Percentiles rank a stretch among this genome's conserved stretches.
Evolutionary conservation across 768 basidiomycete genomes (phyloP).

Genomic region (Pleurotus tuber-regium): DNA sequence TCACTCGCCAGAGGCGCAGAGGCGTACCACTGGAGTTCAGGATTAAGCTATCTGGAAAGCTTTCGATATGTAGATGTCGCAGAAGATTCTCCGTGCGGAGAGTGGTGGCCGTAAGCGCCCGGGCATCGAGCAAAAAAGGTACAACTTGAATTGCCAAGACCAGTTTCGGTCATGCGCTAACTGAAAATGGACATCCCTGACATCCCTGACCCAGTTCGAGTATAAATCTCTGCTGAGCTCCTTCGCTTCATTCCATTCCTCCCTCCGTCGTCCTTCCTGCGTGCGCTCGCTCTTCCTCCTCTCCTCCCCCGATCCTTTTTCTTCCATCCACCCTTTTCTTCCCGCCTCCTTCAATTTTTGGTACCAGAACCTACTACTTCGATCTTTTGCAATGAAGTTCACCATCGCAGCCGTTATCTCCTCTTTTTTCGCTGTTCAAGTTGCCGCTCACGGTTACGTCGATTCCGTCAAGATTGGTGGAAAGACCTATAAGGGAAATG

Average conservation of each 20-base stretch:
- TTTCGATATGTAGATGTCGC: not conserved
- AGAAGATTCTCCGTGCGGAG: not conserved
- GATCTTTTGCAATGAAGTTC: conserved; percentile 1
- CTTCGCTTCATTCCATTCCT: conserved; percentile 3
- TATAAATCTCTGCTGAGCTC: not conserved
- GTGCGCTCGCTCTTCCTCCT: not conserved
- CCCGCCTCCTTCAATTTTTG: not conserved
- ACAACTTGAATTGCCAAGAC: conserved; percentile 4
- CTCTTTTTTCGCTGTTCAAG: conserved; percentile 15
- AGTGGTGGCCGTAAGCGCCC: conserved; percentile 1
- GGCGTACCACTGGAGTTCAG: not conserved
- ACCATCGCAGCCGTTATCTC: conserved; percentile 3
- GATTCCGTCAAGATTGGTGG: conserved; percentile 36
- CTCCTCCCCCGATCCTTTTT: not conserved
- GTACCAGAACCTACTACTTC: not conserved
- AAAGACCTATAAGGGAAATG: conserved; percentile 34
- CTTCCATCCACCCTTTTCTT: not conserved
- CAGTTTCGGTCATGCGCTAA: conserved; percentile 2
- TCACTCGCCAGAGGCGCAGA: no score
- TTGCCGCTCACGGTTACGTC: conserved; percentile 46
- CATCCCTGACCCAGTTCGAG: not conserved
- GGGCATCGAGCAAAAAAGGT: conserved; percentile 1
- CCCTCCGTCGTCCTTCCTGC: conserved; percentile 6
- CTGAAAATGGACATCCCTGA: conserved; percentile 7
- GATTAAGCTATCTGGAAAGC: not conserved